Evolutionary conservation across 108 stramenopile species (phyloP).

Genomic region (Pseudonitzschia delicatissima): DNA sequence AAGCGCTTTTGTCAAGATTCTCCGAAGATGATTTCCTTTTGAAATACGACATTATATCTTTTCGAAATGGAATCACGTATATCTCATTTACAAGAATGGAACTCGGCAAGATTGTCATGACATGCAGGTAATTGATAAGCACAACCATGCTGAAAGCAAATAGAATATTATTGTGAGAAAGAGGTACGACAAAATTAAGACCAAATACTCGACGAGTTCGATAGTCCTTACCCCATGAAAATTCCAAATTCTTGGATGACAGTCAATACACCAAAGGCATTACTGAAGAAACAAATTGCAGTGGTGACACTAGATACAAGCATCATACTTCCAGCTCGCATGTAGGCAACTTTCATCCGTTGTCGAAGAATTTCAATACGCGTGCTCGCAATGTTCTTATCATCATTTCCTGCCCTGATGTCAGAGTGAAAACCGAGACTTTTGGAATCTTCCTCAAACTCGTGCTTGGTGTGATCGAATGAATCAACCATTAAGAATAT

Average conservation of each 20-base stretch:
- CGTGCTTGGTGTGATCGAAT: constrained; percentile 11
- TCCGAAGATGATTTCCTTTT: neutral
- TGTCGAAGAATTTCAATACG: neutral
- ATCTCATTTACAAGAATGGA: constrained; percentile 17
- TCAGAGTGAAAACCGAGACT: neutral
- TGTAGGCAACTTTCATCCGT: constrained; percentile 5
- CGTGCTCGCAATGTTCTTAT: neutral
- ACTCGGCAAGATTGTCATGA: constrained; percentile 20
- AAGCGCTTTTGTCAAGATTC: neutral
- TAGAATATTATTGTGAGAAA: neutral
- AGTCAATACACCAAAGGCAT: constrained; percentile 9
- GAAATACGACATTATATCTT: neutral
- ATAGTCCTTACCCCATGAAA: constrained; percentile 13
- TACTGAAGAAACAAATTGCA: constrained; percentile 17
- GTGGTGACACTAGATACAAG: constrained; percentile 16
- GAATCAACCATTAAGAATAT: constrained; percentile 19
- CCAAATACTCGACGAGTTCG: neutral
- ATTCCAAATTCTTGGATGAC: constrained; percentile 15
- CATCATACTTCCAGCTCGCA: constrained; percentile 14
- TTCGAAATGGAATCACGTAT: constrained; percentile 1
- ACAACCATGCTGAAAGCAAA: constrained; percentile 10
- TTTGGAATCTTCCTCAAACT: neutral
- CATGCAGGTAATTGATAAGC: constrained; percentile 10
- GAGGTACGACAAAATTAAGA: neutral
- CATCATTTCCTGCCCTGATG: neutral